Base-by-base conservation (phyloP, 75 land plant genomes). In the Adiantum capillusveneris region DNA sequence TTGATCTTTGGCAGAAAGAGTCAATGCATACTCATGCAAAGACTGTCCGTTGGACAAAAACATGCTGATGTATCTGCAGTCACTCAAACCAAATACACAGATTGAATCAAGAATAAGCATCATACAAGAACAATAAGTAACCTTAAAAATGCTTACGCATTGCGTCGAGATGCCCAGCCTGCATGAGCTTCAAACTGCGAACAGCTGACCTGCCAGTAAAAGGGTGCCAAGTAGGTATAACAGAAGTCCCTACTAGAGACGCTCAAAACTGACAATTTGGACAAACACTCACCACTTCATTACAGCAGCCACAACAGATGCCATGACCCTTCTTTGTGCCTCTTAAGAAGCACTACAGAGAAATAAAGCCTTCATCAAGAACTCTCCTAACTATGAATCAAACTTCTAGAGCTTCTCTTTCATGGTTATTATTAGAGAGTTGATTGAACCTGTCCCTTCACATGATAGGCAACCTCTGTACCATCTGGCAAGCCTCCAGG, bases 1-100 rank as follows among this genome's bases (percentile, higher is more conserved):
- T 55, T 61, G 56, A 18, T 36, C 58, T 53, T 77, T 81, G 5
- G 69, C 58, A 28, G 29, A 56, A 1, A 87, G 76, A 28, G 81
- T 73, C 26, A 84, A 62, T 27, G 93, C 78, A 26, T 77, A 63
- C 37, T 79, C 85, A 76, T 88, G 97, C 1, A 91, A 86, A 1
- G 93, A 87, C 5, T 83, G 86, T 9, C 97, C 97, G 78, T 87
- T 80, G 18, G 88, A 78, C 36, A 90, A 78, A 63, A 75, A 91
- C 42, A 91, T 91, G 71, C 90, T 53, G 18, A 55, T 42, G 66
- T 91, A 91, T 29, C 97, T 91, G 86, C 24, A n/a, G 21, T 16
- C 19, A 36, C 20, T 17, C 6, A 29, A 2, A 9, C 13, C 9
- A 9, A 58, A 58, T 5, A 14, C 13, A 27, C 28, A 58, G 24